Evolutionary conservation across 768 basidiomycete species (phyloP).

Genomic region (Gymnopilus dilepis): DNA sequence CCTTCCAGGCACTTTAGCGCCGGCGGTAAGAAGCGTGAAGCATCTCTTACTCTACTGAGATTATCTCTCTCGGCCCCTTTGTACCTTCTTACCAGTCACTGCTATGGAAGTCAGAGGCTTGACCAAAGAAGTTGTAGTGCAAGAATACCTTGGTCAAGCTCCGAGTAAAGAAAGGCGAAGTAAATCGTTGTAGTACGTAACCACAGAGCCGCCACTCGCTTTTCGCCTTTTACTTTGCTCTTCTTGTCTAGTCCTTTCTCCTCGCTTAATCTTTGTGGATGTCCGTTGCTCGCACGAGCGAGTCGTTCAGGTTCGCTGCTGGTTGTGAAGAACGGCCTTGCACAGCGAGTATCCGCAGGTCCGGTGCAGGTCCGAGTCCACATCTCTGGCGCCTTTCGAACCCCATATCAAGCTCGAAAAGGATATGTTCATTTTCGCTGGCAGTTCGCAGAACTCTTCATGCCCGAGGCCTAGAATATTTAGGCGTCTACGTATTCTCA

Average conservation of each 20-base stretch:
- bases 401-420: not conserved
- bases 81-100: not conserved
- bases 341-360: not conserved
- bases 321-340: not conserved
- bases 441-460: not conserved
- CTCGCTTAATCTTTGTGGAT: not conserved
- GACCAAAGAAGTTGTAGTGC: too few species aligned
- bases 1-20: slow-evolving; percentile 6
- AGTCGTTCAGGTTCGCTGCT: not conserved
- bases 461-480: not conserved
- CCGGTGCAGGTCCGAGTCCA: not conserved
- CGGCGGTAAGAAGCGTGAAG: not conserved
- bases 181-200: not conserved
- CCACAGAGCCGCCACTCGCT: not conserved
- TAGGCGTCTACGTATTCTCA: not conserved
- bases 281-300: not conserved
- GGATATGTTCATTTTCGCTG: not conserved
- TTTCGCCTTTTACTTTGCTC: not conserved
- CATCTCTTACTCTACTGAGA: not conserved
- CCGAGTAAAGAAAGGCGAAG: not conserved
- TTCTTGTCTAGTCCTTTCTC: slow-evolving; percentile 2
- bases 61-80: not conserved
- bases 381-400: not conserved
- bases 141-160: not conserved
- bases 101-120: too few species aligned